Evolutionary conservation across 805 yeast species (phyloP).

Genomic region (Yueomyces sinensis): DNA sequence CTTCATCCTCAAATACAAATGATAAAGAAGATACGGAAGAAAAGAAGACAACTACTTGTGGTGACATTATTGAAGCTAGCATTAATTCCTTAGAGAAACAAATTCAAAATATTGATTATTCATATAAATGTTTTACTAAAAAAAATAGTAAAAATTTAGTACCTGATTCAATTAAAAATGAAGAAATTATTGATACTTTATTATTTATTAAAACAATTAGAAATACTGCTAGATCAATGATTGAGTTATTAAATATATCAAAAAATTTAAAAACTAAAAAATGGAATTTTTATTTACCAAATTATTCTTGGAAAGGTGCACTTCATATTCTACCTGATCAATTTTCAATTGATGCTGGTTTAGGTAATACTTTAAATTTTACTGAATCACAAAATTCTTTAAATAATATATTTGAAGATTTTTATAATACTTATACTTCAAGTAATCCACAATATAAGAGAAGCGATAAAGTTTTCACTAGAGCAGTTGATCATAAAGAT

Average conservation of each 20-base stretch:
- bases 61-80: not conserved
- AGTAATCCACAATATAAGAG: constrained; percentile 5
- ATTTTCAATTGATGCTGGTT: constrained; percentile 35
- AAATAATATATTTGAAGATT: constrained; percentile 31
- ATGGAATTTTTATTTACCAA: constrained; percentile 12
- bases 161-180: not conserved
- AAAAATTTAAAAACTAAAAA: too few relatives aligned
- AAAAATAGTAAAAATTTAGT: not conserved
- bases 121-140: not conserved
- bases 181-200: not conserved
- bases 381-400: constrained; percentile 32
- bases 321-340: constrained; percentile 29
- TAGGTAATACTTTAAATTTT: constrained; percentile 30
- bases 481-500: constrained; percentile 31
- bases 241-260: not conserved
- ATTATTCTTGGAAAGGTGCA: constrained; percentile 29
- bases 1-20: not conserved
- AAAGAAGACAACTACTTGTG: too few relatives aligned
- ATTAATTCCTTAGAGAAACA: too few relatives aligned
- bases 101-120: not conserved
- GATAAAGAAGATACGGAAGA: not conserved
- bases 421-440: constrained; percentile 33
- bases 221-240: not conserved
- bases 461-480: constrained; percentile 8
- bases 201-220: not conserved